A percentile compares a stretch with the other conserved stretches of the same genome.
phyloP scores from a whole-genome alignment of 2,329 filamentous ascomycete species.

The Alternaria ventricosa region DNA sequence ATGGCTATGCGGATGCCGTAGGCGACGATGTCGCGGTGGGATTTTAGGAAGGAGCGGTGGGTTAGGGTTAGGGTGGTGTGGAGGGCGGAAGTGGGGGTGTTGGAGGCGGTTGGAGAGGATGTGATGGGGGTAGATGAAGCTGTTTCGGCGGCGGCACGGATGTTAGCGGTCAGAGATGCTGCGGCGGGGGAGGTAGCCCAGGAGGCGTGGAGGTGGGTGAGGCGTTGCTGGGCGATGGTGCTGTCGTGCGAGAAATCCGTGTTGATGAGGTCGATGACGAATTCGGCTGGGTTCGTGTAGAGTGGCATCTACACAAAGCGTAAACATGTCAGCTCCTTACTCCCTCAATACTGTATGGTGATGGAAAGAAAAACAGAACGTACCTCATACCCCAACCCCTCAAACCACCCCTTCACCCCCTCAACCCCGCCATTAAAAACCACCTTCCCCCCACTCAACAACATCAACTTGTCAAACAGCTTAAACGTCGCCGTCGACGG shows the following conservation, averaged over 20 bases:
- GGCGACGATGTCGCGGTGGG: constrained; percentile 80
- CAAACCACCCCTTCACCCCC: constrained; percentile 68
- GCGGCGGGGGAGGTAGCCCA: constrained; percentile 62
- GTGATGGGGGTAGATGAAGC: background rate
- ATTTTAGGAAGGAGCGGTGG: constrained; percentile 82
- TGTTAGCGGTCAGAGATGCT: constrained; percentile 27
- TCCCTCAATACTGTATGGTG: background rate
- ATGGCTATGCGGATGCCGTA: constrained; percentile 84
- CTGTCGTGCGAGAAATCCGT: constrained; percentile 70
- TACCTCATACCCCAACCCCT: constrained; percentile 58
- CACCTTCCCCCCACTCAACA: constrained; percentile 73
- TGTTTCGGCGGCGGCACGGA: constrained; percentile 20
- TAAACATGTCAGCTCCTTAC: background rate
- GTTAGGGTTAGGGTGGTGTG: constrained; percentile 69
- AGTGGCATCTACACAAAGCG: constrained; percentile 62
- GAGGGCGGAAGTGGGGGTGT: constrained; percentile 52
- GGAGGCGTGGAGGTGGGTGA: constrained; percentile 60
- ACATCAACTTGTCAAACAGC: constrained; percentile 78
- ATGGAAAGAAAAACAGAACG: background rate
- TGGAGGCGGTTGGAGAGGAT: background rate
- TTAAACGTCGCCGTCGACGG: constrained; percentile 80
- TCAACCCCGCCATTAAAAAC: constrained; percentile 74
- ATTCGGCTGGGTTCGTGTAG: constrained; percentile 81
- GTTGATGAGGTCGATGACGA: constrained; percentile 78
- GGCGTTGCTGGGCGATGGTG: constrained; percentile 55